phyloP scores from a whole-genome alignment of 179 eudicot species.

The Pouteria campechiana region DNA sequence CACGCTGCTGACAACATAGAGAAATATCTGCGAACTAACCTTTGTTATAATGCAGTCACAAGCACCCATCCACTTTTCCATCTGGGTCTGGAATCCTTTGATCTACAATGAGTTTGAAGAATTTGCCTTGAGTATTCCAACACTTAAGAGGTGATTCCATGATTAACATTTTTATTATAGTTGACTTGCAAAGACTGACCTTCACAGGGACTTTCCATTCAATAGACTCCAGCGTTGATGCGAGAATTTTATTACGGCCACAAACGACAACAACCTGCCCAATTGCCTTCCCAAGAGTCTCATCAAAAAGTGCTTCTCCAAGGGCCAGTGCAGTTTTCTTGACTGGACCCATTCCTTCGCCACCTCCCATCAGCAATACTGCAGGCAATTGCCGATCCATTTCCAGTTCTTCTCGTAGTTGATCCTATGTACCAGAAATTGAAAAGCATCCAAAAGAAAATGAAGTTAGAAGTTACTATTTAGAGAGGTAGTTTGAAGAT shows the following conservation, averaged over 20 bases:
- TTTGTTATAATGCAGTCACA: constrained; percentile 91
- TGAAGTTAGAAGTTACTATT: no score
- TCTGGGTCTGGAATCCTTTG: constrained; percentile 73
- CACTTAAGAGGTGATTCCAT: no score
- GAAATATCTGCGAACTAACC: constrained; percentile 15
- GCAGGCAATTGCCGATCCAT: constrained; percentile 74
- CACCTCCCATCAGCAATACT: constrained; percentile 87
- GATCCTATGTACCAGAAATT: constrained; percentile 46
- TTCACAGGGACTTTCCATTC: constrained; percentile 83
- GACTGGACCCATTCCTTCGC: constrained; percentile 98
- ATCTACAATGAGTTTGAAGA: constrained; percentile 35
- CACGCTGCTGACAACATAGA: no score
- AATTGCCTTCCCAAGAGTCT: constrained; percentile 40
- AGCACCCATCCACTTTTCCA: constrained; percentile 96
- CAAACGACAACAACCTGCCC: constrained; percentile 72
- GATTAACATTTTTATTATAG: no score
- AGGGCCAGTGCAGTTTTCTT: constrained; percentile 78
- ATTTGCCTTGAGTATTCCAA: no score
- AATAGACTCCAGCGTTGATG: constrained; percentile 33
- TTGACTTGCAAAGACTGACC: no score
- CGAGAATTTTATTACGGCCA: constrained; percentile 65
- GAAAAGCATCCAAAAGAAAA: no score
- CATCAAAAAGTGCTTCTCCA: constrained; percentile 45
- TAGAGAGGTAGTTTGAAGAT: no score
- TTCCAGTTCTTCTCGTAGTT: constrained; percentile 69